These are phyloP conservation scores for Scolecobasidium constrictum DNA, from an alignment of 2,329 filamentous ascomycete genomes.

Conservation along the genomic window DNA sequence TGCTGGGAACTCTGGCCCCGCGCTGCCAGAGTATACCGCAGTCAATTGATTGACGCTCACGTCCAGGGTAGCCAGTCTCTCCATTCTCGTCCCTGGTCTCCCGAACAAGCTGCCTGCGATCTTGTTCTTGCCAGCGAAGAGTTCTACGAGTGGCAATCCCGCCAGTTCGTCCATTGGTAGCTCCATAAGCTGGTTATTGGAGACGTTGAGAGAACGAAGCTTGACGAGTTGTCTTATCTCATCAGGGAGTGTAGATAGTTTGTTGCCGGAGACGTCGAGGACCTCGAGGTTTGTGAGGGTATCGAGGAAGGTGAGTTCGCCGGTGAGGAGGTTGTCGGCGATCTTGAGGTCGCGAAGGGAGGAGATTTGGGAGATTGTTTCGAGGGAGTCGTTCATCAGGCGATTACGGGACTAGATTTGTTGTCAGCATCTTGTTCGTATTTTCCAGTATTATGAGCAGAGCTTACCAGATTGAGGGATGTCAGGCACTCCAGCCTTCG, in stretches of 20 bases:
- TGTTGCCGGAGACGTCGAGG: conserved; percentile 73
- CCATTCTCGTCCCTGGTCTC: conserved; percentile 44
- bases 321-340: conserved; percentile 64
- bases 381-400: conserved; percentile 59
- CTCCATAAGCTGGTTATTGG: conserved; percentile 63
- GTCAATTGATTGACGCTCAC: conserved; percentile 65
- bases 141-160: conserved; percentile 58
- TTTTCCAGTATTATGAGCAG: not conserved
- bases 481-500: conserved; percentile 63
- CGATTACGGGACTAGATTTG: conserved; percentile 63
- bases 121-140: conserved; percentile 68
- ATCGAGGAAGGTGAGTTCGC: conserved; percentile 46
- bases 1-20: conserved; percentile 48
- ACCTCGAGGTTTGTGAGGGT: conserved; percentile 61
- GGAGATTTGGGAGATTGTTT: conserved; percentile 61
- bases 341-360: conserved; percentile 71
- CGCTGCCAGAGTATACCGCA: conserved; percentile 30
- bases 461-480: conserved; percentile 65
- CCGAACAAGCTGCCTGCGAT: conserved; percentile 63
- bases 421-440: conserved; percentile 3
- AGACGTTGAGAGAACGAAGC: conserved; percentile 67
- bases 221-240: conserved; percentile 55
- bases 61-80: conserved; percentile 63
- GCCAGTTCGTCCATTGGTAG: conserved; percentile 61
- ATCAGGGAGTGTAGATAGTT: conserved; percentile 58